phyloP scores from a whole-genome alignment of 2,329 filamentous ascomycete genomes.

The Colletotrichum coccodes region DNA sequence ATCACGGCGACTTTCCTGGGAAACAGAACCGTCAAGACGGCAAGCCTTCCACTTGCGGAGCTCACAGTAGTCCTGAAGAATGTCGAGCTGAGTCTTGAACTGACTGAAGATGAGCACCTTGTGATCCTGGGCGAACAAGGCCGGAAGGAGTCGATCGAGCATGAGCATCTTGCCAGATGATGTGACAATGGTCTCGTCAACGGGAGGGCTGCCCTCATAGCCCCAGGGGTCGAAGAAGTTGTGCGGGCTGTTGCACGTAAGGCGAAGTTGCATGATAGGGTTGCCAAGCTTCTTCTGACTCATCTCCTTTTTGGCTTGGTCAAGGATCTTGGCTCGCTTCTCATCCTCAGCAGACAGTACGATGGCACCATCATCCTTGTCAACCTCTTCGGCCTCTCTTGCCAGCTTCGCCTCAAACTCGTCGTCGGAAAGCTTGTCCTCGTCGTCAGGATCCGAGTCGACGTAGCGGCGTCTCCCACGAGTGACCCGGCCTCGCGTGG shows the following conservation, averaged over 20 bases:
- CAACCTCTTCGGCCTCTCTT: constrained; percentile 62
- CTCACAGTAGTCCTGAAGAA: constrained; percentile 89
- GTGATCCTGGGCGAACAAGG: constrained; percentile 78
- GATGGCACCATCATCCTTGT: constrained; percentile 46
- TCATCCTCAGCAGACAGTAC: constrained; percentile 67
- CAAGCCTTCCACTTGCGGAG: constrained; percentile 84
- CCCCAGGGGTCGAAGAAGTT: constrained; percentile 97
- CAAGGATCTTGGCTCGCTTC: constrained; percentile 73
- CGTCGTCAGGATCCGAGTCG: constrained; percentile 67
- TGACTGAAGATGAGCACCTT: constrained; percentile 97
- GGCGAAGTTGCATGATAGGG: constrained; percentile 87
- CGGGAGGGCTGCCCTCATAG: constrained; percentile 62
- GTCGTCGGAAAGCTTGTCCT: constrained; percentile 76
- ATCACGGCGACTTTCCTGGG: constrained; percentile 75
- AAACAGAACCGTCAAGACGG: constrained; percentile 89
- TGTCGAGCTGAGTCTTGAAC: constrained; percentile 93
- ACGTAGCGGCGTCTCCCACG: constrained; percentile 55
- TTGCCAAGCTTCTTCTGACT: constrained; percentile 92
- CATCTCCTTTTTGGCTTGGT: constrained; percentile 89
- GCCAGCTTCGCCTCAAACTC: constrained; percentile 86
- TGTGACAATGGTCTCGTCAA: constrained; percentile 86
- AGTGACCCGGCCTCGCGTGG: constrained; percentile 56
- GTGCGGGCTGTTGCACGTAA: constrained; percentile 93
- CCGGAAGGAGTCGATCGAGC: constrained; percentile 84
- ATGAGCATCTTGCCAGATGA: constrained; percentile 96